Conservation (phyloP, 2,329 filamentous ascomycete species). For the Fusarium agapanthi region DNA sequence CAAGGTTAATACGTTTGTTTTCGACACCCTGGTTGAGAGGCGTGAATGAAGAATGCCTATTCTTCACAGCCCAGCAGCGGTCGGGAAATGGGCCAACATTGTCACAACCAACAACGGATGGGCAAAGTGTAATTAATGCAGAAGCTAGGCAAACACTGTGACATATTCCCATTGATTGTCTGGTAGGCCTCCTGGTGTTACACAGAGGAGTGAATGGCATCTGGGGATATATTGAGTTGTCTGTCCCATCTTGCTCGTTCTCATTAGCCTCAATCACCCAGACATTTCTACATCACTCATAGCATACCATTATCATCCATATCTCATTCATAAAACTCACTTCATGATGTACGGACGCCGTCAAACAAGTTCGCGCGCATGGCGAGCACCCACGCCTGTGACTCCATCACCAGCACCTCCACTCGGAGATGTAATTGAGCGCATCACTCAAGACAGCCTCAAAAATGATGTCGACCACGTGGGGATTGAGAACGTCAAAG, state of each 20-base stretch:
- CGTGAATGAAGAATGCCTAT: background rate
- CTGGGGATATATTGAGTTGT: background rate
- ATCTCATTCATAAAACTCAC: background rate
- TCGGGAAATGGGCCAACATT: background rate
- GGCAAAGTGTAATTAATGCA: constrained; percentile 28
- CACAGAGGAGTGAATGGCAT: background rate
- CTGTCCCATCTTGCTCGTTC: background rate
- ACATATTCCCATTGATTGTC: background rate
- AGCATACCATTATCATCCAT: fast-evolving
- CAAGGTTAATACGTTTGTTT: background rate
- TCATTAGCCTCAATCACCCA: background rate
- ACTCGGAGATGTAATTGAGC: constrained; percentile 37
- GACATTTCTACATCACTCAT: background rate
- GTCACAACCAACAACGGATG: background rate
- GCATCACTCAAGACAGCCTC: constrained; percentile 18
- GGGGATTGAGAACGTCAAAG: constrained; percentile 49
- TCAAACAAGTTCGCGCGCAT: background rate
- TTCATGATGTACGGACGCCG: background rate
- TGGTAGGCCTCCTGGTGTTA: background rate
- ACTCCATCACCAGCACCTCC: constrained; percentile 25
- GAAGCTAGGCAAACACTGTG: background rate
- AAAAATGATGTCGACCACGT: background rate
- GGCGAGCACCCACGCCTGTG: background rate
- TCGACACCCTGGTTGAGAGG: background rate
- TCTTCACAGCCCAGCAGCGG: constrained; percentile 8